These are phyloP conservation scores for Thermomyces lanuginosus DNA, from an alignment of 2,329 filamentous ascomycete species.

Conservation along the genomic window DNA sequence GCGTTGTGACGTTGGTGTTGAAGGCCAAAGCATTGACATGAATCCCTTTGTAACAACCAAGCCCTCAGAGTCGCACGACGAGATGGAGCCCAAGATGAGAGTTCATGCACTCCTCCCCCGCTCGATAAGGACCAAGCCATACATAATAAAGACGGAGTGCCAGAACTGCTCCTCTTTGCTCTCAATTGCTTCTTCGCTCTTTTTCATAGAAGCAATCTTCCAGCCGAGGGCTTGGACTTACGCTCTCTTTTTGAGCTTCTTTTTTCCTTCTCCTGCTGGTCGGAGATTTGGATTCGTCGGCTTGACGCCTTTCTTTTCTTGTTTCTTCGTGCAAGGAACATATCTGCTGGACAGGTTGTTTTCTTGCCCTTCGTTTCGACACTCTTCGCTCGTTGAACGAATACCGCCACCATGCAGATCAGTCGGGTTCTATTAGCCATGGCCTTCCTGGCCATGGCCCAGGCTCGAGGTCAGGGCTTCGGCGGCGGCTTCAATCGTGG, in stretches of 20 bases:
- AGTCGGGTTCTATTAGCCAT: constrained; percentile 1
- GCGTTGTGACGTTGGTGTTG: no score
- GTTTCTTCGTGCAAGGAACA: no score
- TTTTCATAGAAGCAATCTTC: constrained; percentile 4
- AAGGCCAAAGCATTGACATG: no score
- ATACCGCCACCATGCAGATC: constrained; percentile 1
- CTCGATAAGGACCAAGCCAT: no score
- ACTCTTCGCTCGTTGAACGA: constrained; percentile 1
- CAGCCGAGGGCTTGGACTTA: not conserved
- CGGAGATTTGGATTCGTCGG: no score
- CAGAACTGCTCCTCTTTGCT: no score
- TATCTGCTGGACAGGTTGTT: constrained; percentile 3
- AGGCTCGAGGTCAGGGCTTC: not conserved
- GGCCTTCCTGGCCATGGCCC: constrained; percentile 1
- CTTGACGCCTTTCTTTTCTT: constrained; percentile 3
- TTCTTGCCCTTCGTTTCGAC: constrained; percentile 2
- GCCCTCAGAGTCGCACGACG: no score
- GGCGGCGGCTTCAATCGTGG: not conserved
- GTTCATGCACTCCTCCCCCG: no score
- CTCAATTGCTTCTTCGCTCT: not conserved
- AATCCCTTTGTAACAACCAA: no score
- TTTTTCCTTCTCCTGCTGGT: constrained; percentile 1
- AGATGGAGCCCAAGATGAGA: no score
- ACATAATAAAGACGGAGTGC: no score
- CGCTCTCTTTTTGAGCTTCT: not conserved